Conservation (phyloP, 345 rosid genomes). For the Luvunga scandens region DNA sequence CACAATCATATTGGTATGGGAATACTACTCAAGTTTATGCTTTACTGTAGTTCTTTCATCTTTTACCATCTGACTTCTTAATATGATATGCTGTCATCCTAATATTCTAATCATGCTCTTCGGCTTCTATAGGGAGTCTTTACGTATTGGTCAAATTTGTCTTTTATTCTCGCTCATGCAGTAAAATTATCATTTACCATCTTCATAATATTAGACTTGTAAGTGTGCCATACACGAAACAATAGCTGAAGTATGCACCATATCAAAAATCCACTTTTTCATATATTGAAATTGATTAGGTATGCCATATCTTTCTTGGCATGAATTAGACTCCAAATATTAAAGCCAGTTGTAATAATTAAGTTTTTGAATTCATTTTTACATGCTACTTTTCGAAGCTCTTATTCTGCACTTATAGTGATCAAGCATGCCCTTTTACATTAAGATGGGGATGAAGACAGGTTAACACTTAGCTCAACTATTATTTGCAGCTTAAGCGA, state of each 20-base stretch:
- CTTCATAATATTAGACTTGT: neutral
- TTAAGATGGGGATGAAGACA: neutral
- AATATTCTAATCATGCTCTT: neutral
- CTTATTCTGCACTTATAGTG: neutral
- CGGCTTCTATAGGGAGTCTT: neutral
- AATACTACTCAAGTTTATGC: neutral
- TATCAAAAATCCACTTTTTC: neutral
- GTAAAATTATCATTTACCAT: neutral
- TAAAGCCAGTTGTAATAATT: neutral
- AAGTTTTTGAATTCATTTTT: neutral
- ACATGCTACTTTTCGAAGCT: neutral
- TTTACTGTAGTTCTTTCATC: neutral
- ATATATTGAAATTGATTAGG: neutral
- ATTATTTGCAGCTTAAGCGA: neutral
- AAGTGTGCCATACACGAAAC: neutral
- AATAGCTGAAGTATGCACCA: neutral
- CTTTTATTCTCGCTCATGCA: neutral
- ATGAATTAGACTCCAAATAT: neutral
- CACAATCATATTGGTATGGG: conserved; percentile 50
- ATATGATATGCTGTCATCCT: neutral
- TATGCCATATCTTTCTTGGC: neutral
- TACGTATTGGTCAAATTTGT: neutral
- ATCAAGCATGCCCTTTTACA: neutral
- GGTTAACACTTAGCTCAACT: neutral
- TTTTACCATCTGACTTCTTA: conserved; percentile 7